Evolutionary conservation across 2,329 filamentous ascomycete species (phyloP), one percentile per base, ranked within the genome.

Genomic region (Colletotrichum kahawae): DNA sequence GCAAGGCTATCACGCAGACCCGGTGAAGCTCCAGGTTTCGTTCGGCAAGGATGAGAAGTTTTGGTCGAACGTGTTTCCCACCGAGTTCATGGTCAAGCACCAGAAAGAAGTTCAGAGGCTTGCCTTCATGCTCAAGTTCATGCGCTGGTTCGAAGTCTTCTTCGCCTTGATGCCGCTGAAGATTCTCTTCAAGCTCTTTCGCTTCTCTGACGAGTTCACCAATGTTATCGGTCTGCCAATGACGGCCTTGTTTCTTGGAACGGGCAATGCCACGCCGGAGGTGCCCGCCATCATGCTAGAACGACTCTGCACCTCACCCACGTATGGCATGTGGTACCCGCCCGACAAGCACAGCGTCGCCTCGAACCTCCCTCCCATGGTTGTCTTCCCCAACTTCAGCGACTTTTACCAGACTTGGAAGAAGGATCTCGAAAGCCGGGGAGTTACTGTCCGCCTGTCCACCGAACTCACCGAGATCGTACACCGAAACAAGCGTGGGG

Each of bases 221-320:
- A 92, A 94, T 78, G 90, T 94, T 82, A 88, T 94, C 31, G 93
- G 93, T 0, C 84, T 94, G 0, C 83, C 83, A 8, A 85, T 84
- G 83, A 84, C 83, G 4, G 83, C 83, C 2, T 78, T 84, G 7
- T 94, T 95, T 79, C 85, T 95, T 0, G 93, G 93, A 1, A 94
- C 93, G 0, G 92, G 93, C 3, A 94, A 94, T 75, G 91, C 93
- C 77, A 92, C 92, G 0, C 90, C 92, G 0, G 91, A 94, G 77
- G 92, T 94, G 0, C 90, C 92, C 0, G 89, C 88, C 67, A 92
- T 92, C 34, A 90, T 95, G 51, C 83, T 94, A 5, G 89, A 91
- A 79, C 82, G 89, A 6, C 80, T 91, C 0, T 90, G 89, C 72
- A 89, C 77, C 85, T 89, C 74, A 86, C 88, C 4, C 86, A 88